A percentile compares a stretch with the other conserved stretches of the same genome.
phyloP scores from a whole-genome alignment of 106 monocot species.

The Apostasia shenzhenica region DNA sequence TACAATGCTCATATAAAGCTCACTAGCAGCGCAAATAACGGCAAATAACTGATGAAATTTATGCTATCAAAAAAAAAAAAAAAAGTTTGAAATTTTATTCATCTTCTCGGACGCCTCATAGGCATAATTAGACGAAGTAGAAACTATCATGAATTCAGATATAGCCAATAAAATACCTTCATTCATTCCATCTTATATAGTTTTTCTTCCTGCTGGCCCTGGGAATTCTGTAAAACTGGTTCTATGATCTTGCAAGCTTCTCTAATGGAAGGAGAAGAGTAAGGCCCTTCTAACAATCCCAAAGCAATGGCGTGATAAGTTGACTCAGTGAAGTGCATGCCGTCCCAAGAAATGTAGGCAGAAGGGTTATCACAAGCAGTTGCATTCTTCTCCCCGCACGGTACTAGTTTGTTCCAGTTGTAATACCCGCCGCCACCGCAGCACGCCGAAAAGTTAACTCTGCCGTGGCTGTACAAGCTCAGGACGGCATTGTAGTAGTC shows the following conservation, averaged over 20 bases:
- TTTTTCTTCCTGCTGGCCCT: no score
- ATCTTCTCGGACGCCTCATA: no score
- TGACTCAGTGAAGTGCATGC: conserved; percentile 22
- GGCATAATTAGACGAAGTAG: no score
- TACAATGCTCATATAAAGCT: no score
- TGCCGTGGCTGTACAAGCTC: conserved; percentile 6
- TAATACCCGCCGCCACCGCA: conserved; percentile 10
- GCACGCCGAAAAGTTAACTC: conserved; percentile 1
- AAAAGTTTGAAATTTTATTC: no score
- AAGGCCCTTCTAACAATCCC: conserved; percentile 19
- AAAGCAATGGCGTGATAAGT: conserved; percentile 10
- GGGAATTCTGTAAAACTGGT: no score
- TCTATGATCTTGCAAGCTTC: neutral
- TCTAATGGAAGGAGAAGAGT: neutral
- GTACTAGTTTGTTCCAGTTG: neutral
- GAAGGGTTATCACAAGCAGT: conserved; percentile 12
- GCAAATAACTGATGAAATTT: no score
- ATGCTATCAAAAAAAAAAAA: no score
- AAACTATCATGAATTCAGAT: no score
- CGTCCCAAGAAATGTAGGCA: conserved; percentile 22
- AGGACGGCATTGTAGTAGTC: conserved; percentile 46
- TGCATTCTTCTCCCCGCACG: conserved; percentile 5
- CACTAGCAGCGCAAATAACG: no score
- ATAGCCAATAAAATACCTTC: no score
- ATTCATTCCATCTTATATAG: no score